A percentile compares a stretch with the other conserved stretches of the same genome.
These are phyloP conservation scores for Cladobotryum protrusum DNA, from an alignment of 2,329 filamentous ascomycete species.

Conservation along the genomic window DNA sequence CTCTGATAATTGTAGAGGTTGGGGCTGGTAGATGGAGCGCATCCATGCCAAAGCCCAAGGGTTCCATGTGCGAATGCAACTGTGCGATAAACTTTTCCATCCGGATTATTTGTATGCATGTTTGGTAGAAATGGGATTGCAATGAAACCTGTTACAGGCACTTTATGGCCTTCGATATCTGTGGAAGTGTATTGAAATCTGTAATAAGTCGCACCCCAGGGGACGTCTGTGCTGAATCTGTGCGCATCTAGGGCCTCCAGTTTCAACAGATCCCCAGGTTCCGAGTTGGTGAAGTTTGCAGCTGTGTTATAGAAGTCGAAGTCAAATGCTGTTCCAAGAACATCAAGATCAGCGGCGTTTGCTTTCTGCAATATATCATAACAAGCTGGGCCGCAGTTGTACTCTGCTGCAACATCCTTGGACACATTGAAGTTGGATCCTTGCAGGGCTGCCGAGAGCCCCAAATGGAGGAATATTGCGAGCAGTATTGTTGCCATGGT, in stretches of 20 bases:
- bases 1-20: slow-evolving; percentile 9
- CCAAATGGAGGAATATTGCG: no score
- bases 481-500: no score
- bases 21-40: slow-evolving; percentile 11
- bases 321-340: no score
- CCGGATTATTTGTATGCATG: not conserved
- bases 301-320: slow-evolving; percentile 12
- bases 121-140: slow-evolving; percentile 7
- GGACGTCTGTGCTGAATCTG: slow-evolving; percentile 1
- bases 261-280: slow-evolving; percentile 15
- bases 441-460: no score
- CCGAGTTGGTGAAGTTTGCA: slow-evolving; percentile 10
- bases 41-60: slow-evolving; percentile 8
- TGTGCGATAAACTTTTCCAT: not conserved
- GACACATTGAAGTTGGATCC: no score
- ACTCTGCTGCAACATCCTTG: no score
- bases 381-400: no score
- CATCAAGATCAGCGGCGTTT: no score
- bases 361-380: no score
- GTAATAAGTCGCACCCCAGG: slow-evolving; percentile 11
- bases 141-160: slow-evolving; percentile 12
- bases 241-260: slow-evolving; percentile 11
- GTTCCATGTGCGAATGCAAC: slow-evolving; percentile 14
- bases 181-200: slow-evolving; percentile 17
- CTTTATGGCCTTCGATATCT: slow-evolving; percentile 9